Conservation (phyloP, 2,329 filamentous ascomycete species). For the Xylaria polymorpha region DNA sequence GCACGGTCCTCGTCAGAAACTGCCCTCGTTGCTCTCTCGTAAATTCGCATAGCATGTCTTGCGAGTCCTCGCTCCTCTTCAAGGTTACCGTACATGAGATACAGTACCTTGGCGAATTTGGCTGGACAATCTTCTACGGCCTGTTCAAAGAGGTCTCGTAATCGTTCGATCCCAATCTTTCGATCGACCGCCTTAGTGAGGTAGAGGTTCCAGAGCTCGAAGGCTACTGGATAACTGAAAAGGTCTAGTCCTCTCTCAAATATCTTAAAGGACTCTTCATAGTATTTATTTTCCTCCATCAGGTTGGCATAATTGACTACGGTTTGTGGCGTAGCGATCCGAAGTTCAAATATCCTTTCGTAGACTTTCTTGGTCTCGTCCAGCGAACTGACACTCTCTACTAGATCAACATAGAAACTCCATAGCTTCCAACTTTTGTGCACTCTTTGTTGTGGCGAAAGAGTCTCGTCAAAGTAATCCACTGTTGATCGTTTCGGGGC, state of each 20-base stretch:
- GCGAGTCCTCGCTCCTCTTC: conserved; percentile 96
- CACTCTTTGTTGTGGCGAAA: conserved; percentile 94
- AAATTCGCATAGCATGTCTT: conserved; percentile 97
- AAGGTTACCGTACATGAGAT: conserved; percentile 97
- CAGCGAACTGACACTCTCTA: conserved; percentile 90
- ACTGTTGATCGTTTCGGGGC: conserved; percentile 97
- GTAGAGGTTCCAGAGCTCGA: conserved; percentile 98
- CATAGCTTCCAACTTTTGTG: conserved; percentile 99
- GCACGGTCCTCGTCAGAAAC: conserved; percentile 94
- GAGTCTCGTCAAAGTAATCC: conserved; percentile 97
- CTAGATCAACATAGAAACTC: conserved; percentile 98
- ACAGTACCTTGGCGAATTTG: conserved; percentile 94
- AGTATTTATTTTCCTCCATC: conserved; percentile 93
- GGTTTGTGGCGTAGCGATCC: conserved; percentile 97
- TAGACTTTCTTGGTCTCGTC: conserved; percentile 96
- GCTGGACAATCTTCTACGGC: conserved; percentile 94
- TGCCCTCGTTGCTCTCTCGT: conserved; percentile 93
- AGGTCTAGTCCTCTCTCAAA: conserved; percentile 96
- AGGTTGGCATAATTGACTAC: conserved; percentile 98
- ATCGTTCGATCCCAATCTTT: conserved; percentile 92
- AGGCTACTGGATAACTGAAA: conserved; percentile 98
- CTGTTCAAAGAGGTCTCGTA: conserved; percentile 96
- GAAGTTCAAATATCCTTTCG: conserved; percentile 96
- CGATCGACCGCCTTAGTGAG: conserved; percentile 96
- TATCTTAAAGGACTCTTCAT: conserved; percentile 96